Conservation (phyloP, 306 rosid species). For the Corylus americana region DNA sequence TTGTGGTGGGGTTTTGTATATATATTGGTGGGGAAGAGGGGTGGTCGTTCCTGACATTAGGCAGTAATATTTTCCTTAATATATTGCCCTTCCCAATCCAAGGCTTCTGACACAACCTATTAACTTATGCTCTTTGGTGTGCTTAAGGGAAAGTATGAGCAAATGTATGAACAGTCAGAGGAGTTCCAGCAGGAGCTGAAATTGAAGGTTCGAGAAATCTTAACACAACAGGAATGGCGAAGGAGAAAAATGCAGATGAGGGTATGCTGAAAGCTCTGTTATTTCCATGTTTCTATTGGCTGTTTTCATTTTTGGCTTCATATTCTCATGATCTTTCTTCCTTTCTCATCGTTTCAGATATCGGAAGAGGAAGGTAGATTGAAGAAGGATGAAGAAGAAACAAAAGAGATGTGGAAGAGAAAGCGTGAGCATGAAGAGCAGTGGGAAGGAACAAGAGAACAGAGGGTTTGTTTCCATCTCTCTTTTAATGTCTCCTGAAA, state of each 20-base stretch:
- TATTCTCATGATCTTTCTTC: slow-evolving; percentile 22
- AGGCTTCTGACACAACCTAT: slow-evolving; percentile 14
- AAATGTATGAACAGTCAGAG: slow-evolving; percentile 74
- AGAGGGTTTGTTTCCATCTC: slow-evolving; percentile 68
- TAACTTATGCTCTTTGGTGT: slow-evolving; percentile 20
- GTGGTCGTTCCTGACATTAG: not conserved
- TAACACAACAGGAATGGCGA: slow-evolving; percentile 99
- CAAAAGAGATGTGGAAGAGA: slow-evolving; percentile 97
- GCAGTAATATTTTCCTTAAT: not conserved
- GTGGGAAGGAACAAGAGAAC: slow-evolving; percentile 99
- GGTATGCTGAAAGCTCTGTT: slow-evolving; percentile 46
- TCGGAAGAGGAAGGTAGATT: slow-evolving; percentile 99
- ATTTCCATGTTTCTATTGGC: not conserved
- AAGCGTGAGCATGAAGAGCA: slow-evolving; percentile 97
- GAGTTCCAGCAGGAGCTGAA: slow-evolving; percentile 88
- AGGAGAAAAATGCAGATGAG: slow-evolving; percentile 99
- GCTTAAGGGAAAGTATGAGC: slow-evolving; percentile 88
- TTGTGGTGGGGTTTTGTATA: not conserved
- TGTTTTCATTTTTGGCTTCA: slow-evolving; percentile 4
- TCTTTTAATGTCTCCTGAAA: not conserved
- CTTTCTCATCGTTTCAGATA: slow-evolving; percentile 57
- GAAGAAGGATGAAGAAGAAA: slow-evolving; percentile 93
- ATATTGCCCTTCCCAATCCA: not conserved
- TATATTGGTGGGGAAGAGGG: not conserved
- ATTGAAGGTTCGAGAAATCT: slow-evolving; percentile 85